Conservation (phyloP, 1,284 basidiomycete genomes). For the Veloporphyrellus conicus region DNA sequence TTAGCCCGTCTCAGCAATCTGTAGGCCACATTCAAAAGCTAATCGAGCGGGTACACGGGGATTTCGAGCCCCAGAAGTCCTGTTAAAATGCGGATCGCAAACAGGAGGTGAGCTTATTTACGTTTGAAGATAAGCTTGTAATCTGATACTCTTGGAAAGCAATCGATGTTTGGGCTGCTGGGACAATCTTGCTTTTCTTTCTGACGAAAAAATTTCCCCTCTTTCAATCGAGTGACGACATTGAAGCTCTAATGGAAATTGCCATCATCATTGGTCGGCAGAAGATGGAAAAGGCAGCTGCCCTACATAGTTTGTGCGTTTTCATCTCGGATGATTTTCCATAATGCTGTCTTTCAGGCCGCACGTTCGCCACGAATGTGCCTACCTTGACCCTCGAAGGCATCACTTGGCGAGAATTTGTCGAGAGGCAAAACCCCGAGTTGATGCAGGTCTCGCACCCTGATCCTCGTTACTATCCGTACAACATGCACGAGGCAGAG, state of each 20-base stretch:
- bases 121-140: constrained; percentile 2
- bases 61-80: constrained; percentile 94
- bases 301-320: constrained; percentile 76
- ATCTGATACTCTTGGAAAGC: constrained; percentile 46
- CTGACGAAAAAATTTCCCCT: constrained; percentile 90
- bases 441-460: constrained; percentile 55
- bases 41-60: constrained; percentile 96
- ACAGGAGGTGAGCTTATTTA: constrained; percentile 64
- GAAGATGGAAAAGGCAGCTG: constrained; percentile 82
- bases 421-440: constrained; percentile 73
- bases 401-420: constrained; percentile 66
- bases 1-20: constrained; percentile 9
- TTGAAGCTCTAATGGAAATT: constrained; percentile 94
- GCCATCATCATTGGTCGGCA: constrained; percentile 81
- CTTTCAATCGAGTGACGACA: constrained; percentile 92
- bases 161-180: constrained; percentile 95
- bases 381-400: constrained; percentile 68
- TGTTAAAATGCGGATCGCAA: constrained; percentile 94
- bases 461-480: constrained; percentile 54
- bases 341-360: constrained; percentile 49
- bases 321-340: constrained; percentile 6
- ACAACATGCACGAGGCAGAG: constrained; percentile 27
- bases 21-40: constrained; percentile 82
- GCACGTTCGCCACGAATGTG: constrained; percentile 82
- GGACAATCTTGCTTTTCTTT: constrained; percentile 90